Evolutionary conservation across 768 basidiomycete species (phyloP), one percentile per base, ranked within the genome.

Genomic region (Hygrophoropsis aurantiaca): DNA sequence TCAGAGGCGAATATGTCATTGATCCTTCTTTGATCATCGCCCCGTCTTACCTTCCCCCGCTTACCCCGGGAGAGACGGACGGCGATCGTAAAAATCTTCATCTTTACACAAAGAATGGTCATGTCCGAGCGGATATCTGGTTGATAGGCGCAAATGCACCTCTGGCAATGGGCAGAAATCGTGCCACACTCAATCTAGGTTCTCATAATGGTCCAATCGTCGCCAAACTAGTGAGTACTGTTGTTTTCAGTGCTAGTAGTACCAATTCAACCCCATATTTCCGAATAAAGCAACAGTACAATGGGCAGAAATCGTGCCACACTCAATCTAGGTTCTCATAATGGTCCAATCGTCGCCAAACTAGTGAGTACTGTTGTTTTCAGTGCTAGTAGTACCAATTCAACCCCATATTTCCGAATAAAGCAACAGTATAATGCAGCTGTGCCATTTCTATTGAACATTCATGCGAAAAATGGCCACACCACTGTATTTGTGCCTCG

Each of bases 11-110:
- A 40, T 79, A 75, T 62, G 56, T 73, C 26, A 59, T 80, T 33
- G 72, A 80, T 47, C 72, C 79, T 1, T 49, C 59, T 16, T 57
- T 79, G 18, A 24, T 42, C 10, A 66, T 80, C 37, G 77, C 79
- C 0, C 4, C 55, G 0, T 46, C 64, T 15, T 43, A 75, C 30
- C 59, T 79, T 6, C 68, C 74, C 3, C 70, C 76, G 19, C 53
- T 79, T 0, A 34, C 42, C 4, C 43, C 45, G 0, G 65, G 58
- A 18, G 67, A 74, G 50, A 65, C 69, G 0, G 74, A 74, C 44
- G 58, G 50, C 2, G 64, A 67, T 1, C 62, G 78, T 30, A 71
- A 61, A 23, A 75, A 77, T 47, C 47, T 79, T 1, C 58, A 43
- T 7, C 51, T 77, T 8, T 52, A 49, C 18, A 65, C 73, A 0